phyloP scores from a whole-genome alignment of 352 stramenopile species.

The Globisporangium lucens region DNA sequence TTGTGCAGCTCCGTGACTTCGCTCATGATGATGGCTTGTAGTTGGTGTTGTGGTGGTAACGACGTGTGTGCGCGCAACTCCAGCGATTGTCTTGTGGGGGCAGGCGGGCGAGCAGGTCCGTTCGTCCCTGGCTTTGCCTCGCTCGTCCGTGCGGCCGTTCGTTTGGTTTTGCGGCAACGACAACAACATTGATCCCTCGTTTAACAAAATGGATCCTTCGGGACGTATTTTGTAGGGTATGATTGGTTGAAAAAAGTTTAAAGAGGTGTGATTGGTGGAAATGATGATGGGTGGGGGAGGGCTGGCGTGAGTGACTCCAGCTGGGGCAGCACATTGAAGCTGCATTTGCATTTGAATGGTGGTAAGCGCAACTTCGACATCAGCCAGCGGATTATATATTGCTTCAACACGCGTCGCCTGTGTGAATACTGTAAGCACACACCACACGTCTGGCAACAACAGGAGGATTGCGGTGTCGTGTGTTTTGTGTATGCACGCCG shows the following conservation, averaged over 20 bases:
- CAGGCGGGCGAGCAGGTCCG: slow-evolving; percentile 5
- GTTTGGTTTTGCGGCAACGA: background rate
- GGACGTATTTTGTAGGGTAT: background rate
- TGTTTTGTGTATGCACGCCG: background rate
- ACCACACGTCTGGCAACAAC: background rate
- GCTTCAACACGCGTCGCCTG: slow-evolving; percentile 5
- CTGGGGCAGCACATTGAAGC: slow-evolving; percentile 5
- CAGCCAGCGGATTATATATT: background rate
- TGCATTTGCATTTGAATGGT: slow-evolving; percentile 12
- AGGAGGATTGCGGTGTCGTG: background rate
- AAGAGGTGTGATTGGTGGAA: slow-evolving; percentile 2
- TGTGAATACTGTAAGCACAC: slow-evolving; percentile 5
- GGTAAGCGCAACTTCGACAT: slow-evolving; percentile 15
- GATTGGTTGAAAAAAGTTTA: background rate
- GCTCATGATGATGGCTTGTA: slow-evolving; percentile 25
- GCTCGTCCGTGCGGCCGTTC: background rate
- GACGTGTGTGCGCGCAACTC: background rate
- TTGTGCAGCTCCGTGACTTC: slow-evolving; percentile 44
- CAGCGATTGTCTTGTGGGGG: slow-evolving; percentile 10
- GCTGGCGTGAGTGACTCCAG: slow-evolving; percentile 9
- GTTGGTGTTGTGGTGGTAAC: background rate
- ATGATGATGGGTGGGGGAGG: slow-evolving; percentile 5
- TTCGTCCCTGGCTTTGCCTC: slow-evolving; percentile 1
- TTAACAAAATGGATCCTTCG: background rate
- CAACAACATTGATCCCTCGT: background rate